Percentiles rank a stretch among this genome's conserved stretches.
Evolutionary conservation across 1,284 basidiomycete species (phyloP).

Genomic region (Cryptococcus jaspeensis): DNA sequence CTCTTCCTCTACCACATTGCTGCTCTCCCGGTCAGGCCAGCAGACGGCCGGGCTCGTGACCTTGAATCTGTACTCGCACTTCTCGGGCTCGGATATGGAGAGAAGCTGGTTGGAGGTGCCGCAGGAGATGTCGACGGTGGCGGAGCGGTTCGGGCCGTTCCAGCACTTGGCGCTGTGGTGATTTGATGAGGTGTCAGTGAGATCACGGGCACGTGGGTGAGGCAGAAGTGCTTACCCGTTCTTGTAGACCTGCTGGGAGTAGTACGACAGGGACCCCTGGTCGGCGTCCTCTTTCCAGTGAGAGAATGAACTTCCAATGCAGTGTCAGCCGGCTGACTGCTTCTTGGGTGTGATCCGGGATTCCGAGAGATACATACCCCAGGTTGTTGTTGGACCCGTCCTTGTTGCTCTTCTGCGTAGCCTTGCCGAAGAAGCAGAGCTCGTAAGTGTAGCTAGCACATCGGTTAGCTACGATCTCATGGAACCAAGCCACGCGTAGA

Average conservation of each 20-base stretch:
- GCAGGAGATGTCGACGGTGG: constrained; percentile 68
- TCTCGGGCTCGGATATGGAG: constrained; percentile 85
- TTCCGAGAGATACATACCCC: constrained; percentile 61
- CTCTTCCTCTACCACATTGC: background rate
- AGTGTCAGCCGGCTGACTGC: background rate
- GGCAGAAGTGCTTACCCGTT: constrained; percentile 56
- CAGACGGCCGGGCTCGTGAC: constrained; percentile 88
- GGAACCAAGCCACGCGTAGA: background rate
- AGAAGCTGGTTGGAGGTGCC: constrained; percentile 82
- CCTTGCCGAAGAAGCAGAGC: constrained; percentile 88
- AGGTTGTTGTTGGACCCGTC: constrained; percentile 77
- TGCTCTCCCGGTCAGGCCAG: constrained; percentile 54
- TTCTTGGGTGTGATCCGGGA: background rate
- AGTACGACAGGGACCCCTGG: constrained; percentile 69
- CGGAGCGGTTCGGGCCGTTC: constrained; percentile 80
- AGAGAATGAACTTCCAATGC: constrained; percentile 63
- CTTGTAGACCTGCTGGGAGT: constrained; percentile 76
- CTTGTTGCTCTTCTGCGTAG: constrained; percentile 82
- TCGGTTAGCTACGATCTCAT: background rate
- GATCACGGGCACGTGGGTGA: background rate
- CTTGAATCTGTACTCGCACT: constrained; percentile 92
- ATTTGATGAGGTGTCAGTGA: constrained; percentile 1
- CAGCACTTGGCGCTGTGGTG: constrained; percentile 70
- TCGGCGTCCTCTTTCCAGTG: constrained; percentile 68
- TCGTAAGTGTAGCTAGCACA: constrained; percentile 83